These are phyloP conservation scores for Pythium phragmitis DNA, from an alignment of 352 stramenopile species.

Conservation along the genomic window DNA sequence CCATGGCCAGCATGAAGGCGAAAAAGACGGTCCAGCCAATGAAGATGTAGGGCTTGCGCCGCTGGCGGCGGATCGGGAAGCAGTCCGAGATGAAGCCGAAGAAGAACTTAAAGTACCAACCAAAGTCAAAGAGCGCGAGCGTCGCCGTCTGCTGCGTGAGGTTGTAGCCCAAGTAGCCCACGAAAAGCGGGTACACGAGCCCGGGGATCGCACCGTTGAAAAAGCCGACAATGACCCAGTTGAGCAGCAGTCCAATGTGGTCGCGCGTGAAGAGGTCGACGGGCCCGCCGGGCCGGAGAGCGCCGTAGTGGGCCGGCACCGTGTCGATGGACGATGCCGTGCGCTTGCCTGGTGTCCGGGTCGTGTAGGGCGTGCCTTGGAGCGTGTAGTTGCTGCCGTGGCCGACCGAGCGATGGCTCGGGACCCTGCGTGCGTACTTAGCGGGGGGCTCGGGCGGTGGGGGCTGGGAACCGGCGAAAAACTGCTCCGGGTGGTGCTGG, in stretches of 20 bases:
- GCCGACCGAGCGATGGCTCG: background rate
- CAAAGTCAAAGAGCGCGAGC: slow-evolving; percentile 17
- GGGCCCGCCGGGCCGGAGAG: slow-evolving; percentile 21
- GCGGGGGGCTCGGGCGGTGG: slow-evolving; percentile 3
- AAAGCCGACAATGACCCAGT: slow-evolving; percentile 34
- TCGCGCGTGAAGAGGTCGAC: slow-evolving; percentile 21
- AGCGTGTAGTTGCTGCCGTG: slow-evolving; percentile 4
- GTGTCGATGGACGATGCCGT: slow-evolving; percentile 21
- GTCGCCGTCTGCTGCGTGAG: slow-evolving; percentile 5
- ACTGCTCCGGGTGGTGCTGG: background rate
- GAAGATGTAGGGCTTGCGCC: slow-evolving; percentile 37
- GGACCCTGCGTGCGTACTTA: slow-evolving; percentile 12
- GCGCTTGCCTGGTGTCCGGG: slow-evolving; percentile 1
- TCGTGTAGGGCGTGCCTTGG: slow-evolving; percentile 5
- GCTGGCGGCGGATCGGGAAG: slow-evolving; percentile 30
- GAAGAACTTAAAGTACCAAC: slow-evolving; percentile 34
- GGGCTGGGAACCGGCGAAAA: background rate
- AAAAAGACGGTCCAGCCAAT: slow-evolving; percentile 29
- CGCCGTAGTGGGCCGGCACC: slow-evolving; percentile 19
- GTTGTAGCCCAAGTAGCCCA: slow-evolving; percentile 26
- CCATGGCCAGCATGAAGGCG: slow-evolving; percentile 26
- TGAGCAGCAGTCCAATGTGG: slow-evolving; percentile 30
- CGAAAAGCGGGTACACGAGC: slow-evolving; percentile 28
- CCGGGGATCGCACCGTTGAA: slow-evolving; percentile 29
- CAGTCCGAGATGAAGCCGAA: slow-evolving; percentile 34